Base-by-base conservation (phyloP, 2,329 filamentous ascomycete genomes). In the Pseudogymnoascus pannorum region DNA sequence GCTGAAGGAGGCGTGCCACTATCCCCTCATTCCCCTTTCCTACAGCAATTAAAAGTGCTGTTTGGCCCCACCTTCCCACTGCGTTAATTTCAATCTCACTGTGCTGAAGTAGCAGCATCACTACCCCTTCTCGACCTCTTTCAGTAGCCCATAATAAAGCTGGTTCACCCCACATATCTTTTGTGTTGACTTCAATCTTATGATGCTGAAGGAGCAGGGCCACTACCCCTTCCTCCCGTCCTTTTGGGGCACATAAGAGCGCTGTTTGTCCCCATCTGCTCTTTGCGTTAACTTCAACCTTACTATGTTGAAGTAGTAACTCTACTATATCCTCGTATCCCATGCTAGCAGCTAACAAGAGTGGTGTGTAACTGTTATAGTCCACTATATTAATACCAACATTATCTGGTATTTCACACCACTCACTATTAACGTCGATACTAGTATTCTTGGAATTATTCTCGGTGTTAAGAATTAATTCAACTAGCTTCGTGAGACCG, bases 61-160 rank as follows among this genome's bases (percentile, higher is more conserved):
- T 40, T 40, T 1, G 0, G 3, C 1, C 2, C 3, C n/a, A 9
- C 3, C 5, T 9, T 18, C 2, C 5, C 6, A n/a, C 2, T 18
- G n/a, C n/a, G n/a, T 40, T 40, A 18, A 40, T 7, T 3, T 40
- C 6, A 11, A 18, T 16, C 7, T 18, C 4, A 9, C 7, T 18
- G 18, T 40, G 14, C n/a, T 18, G n/a, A 18, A 38, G n/a, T 2
- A 38, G 35, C 6, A 38, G 2, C 6, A 1, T 6, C n/a, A 38
- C 11, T 12, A 35, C 11, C 31, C 9, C 31, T 14, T 35, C 31
- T 12, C 9, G 26, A 7, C 26, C 26, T 7, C 4, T 29, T 29
- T 4, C 26, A 4, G 26, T 7, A 4, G 26, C 26, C 7, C 26
- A 4, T 29, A 4, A 7, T 7, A 29, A 7, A 29, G 26, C 26